A percentile compares a stretch with the other conserved stretches of the same genome.
Evolutionary conservation across 2,329 filamentous ascomycete genomes (phyloP).

Genomic region (Microdochium nivale): DNA sequence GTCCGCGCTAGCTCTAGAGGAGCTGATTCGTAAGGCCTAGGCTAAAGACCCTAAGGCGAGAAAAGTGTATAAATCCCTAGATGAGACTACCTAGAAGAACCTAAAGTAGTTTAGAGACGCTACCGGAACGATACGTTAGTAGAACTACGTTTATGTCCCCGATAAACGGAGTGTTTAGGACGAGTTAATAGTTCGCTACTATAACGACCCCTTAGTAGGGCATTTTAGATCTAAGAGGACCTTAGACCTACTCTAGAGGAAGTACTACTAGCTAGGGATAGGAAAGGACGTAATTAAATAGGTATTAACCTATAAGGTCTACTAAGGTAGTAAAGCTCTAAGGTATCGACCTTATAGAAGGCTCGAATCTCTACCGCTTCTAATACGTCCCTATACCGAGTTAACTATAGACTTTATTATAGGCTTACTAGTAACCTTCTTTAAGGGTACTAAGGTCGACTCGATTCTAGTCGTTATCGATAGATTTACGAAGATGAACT

Average conservation of each 20-base stretch:
- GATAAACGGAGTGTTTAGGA: neutral
- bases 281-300: too few relatives aligned
- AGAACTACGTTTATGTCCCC: neutral
- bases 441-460: constrained; percentile 2
- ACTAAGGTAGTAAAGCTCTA: too few relatives aligned
- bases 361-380: neutral
- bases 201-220: too few relatives aligned
- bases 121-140: neutral
- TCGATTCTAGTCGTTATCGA: too few relatives aligned
- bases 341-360: neutral
- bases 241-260: too few relatives aligned
- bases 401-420: constrained; percentile 10
- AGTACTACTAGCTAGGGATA: too few relatives aligned
- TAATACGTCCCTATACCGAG: constrained; percentile 1
- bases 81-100: neutral
- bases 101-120: neutral
- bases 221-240: too few relatives aligned
- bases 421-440: constrained; percentile 2
- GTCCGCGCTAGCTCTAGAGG: neutral
- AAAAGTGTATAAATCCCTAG: neutral
- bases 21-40: too few relatives aligned
- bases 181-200: neutral
- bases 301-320: too few relatives aligned
- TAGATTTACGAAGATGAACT: too few relatives aligned
- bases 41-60: neutral